Evolutionary conservation across 2,329 filamentous ascomycete species (phyloP), one percentile per base, ranked within the genome.

Genomic region (Trematosphaeria pertusa): DNA sequence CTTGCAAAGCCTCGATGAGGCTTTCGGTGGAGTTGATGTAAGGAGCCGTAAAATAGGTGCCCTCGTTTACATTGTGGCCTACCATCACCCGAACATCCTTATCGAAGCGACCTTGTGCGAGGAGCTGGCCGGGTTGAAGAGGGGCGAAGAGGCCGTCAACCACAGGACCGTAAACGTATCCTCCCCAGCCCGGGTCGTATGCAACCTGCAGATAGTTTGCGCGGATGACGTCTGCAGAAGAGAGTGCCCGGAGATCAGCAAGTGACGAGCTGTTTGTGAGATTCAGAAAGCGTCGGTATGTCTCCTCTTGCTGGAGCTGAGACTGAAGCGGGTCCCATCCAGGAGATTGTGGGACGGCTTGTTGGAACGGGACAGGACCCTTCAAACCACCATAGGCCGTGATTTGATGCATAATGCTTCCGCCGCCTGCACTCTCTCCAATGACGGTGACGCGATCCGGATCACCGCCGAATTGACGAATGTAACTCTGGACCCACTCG

Each of bases 21-120:
- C 50, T 60, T 9, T 57, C 59, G 20, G 70, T 58, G 28, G 66
- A 70, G 19, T 62, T 53, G 43, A 73, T 60, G 44, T 62, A 71
- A 0, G 72, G 70, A 4, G 69, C 62, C 1, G 75, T 76, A 59
- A 79, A 79, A 3, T 73, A 60, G 1, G 74, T 54, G 28, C 76
- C 77, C 60, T 80, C 77, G 37, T 76, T 56, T 2, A 70, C 57
- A 40, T 78, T 79, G 59, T 79, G 75, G 15, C 70, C 70, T 8
- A 66, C 64, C 61, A 74, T 67, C 10, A 74, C 52, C 1, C 55
- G 52, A 6, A 74, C 53, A 8, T 58, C 44, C 32, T 71, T 66
- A 48, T 72, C 63, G 47, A 73, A 75, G 17, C 65, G 60, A 11
- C 71, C 70, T 43, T 69, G 62, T 6, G 64, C 63, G 17, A 74